These are phyloP conservation scores for Laburnicola sp. DNA, from an alignment of 2,329 filamentous ascomycete species.

Conservation along the genomic window DNA sequence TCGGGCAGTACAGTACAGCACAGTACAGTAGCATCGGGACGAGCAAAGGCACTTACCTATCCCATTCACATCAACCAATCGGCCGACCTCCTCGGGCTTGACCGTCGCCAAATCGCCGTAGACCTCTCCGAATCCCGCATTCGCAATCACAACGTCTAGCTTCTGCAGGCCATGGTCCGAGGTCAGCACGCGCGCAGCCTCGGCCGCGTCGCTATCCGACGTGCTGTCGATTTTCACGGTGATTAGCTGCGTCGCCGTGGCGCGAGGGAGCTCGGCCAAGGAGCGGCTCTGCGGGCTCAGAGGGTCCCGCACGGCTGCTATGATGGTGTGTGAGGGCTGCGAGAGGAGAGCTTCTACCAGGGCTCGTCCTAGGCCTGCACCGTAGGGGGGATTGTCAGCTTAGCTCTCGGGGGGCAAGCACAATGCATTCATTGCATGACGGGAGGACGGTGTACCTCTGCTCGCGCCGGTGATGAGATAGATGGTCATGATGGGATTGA, in stretches of 20 bases:
- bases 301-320: slow-evolving; percentile 45
- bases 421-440: too few relatives aligned
- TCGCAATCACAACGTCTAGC: not conserved
- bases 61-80: not conserved
- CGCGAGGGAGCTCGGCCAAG: slow-evolving; percentile 24
- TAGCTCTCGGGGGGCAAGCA: too few relatives aligned
- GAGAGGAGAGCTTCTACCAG: slow-evolving; percentile 34
- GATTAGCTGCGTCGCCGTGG: slow-evolving; percentile 2
- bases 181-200: not conserved
- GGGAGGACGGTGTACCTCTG: too few relatives aligned
- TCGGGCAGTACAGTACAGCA: too few relatives aligned
- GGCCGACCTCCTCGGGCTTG: not conserved
- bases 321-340: slow-evolving; percentile 44
- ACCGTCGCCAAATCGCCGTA: not conserved
- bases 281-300: slow-evolving; percentile 22
- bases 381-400: too few relatives aligned
- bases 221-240: slow-evolving; percentile 9
- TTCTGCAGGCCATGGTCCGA: not conserved
- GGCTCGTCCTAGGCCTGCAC: slow-evolving; percentile 20
- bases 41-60: not conserved
- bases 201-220: not conserved
- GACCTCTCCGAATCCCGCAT: not conserved
- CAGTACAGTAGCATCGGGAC: too few relatives aligned
- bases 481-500: too few relatives aligned
- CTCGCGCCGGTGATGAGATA: too few relatives aligned